Evolutionary conservation across 1,139 yeast species (phyloP).

Genomic region (Arxiozyma slooffiae): DNA sequence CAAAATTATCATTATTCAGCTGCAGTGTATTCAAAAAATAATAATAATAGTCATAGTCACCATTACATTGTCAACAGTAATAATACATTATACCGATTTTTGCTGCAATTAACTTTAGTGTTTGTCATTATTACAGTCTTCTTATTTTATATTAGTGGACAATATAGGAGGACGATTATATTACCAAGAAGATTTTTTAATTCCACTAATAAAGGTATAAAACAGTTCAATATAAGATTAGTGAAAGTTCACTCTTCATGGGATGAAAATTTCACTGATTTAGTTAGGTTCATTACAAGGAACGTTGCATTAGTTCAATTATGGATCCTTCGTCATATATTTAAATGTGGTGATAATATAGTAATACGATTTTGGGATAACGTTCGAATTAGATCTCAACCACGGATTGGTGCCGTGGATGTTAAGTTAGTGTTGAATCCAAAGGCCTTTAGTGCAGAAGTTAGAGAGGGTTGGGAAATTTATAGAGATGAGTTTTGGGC

Average conservation of each 20-base stretch:
- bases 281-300: conserved; percentile 29
- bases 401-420: conserved; percentile 32
- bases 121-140: conserved; percentile 63
- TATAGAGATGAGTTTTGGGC: conserved; percentile 92
- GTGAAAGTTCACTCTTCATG: conserved; percentile 59
- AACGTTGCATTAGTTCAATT: conserved; percentile 21
- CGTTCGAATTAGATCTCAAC: conserved; percentile 32
- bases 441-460: conserved; percentile 68
- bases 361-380: conserved; percentile 28
- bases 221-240: conserved; percentile 70
- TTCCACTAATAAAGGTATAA: conserved; percentile 75
- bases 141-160: conserved; percentile 79
- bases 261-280: conserved; percentile 44
- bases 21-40: conserved; percentile 1
- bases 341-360: conserved; percentile 13
- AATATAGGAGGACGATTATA: conserved; percentile 75
- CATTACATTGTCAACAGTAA: background rate
- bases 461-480: conserved; percentile 90
- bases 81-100: conserved; percentile 32
- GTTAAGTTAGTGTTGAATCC: conserved; percentile 69
- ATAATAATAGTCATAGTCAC: background rate
- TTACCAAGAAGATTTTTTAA: conserved; percentile 69
- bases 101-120: conserved; percentile 52
- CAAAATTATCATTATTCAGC: background rate
- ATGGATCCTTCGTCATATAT: conserved; percentile 11